These are phyloP conservation scores for Sporormia fimetaria DNA, from an alignment of 495 filamentous ascomycete species.

Conservation along the genomic window DNA sequence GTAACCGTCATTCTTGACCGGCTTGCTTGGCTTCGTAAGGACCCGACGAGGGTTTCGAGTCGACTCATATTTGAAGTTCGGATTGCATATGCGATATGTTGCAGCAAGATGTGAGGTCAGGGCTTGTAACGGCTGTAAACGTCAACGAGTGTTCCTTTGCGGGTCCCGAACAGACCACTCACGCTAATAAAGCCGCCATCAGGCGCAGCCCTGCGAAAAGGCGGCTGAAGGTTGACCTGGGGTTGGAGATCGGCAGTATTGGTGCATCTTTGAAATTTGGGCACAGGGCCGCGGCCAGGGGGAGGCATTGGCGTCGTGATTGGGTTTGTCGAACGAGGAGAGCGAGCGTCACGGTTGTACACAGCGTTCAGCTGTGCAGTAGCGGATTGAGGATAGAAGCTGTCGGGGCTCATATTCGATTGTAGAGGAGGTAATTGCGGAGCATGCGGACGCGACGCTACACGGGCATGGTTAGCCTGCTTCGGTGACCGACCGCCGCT, in stretches of 20 bases:
- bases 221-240: slow-evolving; percentile 72
- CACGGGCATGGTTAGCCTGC: slow-evolving; percentile 30
- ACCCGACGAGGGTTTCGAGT: slow-evolving; percentile 95
- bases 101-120: slow-evolving; percentile 86
- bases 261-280: slow-evolving; percentile 71
- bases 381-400: slow-evolving; percentile 59
- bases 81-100: slow-evolving; percentile 98
- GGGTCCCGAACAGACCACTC: slow-evolving; percentile 34
- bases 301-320: slow-evolving; percentile 33
- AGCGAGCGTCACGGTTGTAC: slow-evolving; percentile 63
- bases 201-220: slow-evolving; percentile 86
- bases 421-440: slow-evolving; percentile 60
- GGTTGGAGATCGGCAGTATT: slow-evolving; percentile 65
- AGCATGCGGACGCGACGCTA: slow-evolving; percentile 28
- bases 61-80: slow-evolving; percentile 96
- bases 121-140: slow-evolving; percentile 75
- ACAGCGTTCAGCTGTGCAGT: slow-evolving; percentile 57
- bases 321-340: slow-evolving; percentile 47
- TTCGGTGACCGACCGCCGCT: slow-evolving; percentile 32
- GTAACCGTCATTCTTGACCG: slow-evolving; percentile 95
- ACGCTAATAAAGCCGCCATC: slow-evolving; percentile 99
- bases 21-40: slow-evolving; percentile 98
- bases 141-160: slow-evolving; percentile 3
- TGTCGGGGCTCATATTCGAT: slow-evolving; percentile 48
- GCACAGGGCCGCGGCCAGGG: slow-evolving; percentile 54